These are phyloP conservation scores for Croton setiger DNA, from an alignment of 441 rosid genomes.

Conservation along the genomic window DNA sequence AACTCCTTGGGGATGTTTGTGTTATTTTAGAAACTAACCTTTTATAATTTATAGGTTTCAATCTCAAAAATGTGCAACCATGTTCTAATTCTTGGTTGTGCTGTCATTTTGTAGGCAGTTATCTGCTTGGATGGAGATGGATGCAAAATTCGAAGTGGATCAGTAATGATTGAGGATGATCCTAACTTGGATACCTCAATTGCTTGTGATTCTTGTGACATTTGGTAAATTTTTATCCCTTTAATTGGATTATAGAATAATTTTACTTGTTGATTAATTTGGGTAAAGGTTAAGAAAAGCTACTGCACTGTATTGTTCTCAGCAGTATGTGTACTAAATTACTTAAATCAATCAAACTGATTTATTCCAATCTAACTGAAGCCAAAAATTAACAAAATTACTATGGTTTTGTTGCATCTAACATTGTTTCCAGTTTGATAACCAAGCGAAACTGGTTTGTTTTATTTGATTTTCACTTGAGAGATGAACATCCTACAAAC, in stretches of 20 bases:
- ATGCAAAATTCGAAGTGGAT: conserved; percentile 74
- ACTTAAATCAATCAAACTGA: background rate
- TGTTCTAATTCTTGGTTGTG: conserved; percentile 32
- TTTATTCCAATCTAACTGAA: background rate
- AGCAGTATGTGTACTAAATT: background rate
- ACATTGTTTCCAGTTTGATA: background rate
- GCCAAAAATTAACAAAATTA: background rate
- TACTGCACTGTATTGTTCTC: background rate
- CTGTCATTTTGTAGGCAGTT: conserved; percentile 83
- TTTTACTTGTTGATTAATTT: conserved; percentile 1
- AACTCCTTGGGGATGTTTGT: background rate
- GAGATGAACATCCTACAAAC: background rate
- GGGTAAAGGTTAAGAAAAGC: background rate
- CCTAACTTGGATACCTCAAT: conserved; percentile 87
- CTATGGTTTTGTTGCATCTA: background rate
- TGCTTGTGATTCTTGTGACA: conserved; percentile 98
- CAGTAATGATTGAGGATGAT: conserved; percentile 50
- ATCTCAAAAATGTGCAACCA: conserved; percentile 16
- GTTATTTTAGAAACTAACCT: conserved; percentile 11
- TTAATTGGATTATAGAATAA: background rate
- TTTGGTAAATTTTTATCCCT: conserved; percentile 54
- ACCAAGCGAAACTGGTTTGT: background rate
- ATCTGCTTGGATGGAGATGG: conserved; percentile 95
- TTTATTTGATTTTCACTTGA: background rate
- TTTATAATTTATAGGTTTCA: conserved; percentile 14